A percentile compares a stretch with the other conserved stretches of the same genome.
These are phyloP conservation scores for Mortierella antarctica DNA, from an alignment of 192 early-diverging fungal species.

Conservation along the genomic window DNA sequence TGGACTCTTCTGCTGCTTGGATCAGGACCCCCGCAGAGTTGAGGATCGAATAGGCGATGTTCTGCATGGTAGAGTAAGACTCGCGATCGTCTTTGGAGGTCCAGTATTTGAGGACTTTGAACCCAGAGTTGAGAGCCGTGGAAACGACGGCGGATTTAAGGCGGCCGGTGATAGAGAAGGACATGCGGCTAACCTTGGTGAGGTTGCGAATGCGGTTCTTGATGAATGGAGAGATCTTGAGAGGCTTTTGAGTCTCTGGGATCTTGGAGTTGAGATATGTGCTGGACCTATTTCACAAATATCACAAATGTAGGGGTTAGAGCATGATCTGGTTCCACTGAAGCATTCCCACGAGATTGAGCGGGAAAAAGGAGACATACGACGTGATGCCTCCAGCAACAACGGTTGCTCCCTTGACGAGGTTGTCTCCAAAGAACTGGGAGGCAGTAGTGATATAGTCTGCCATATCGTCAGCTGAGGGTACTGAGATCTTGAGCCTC, in stretches of 20 bases:
- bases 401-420: constrained; percentile 43
- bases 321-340: not conserved
- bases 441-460: constrained; percentile 44
- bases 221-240: constrained; percentile 46
- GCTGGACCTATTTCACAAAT: constrained; percentile 13
- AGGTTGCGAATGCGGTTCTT: constrained; percentile 46
- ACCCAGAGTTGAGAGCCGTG: constrained; percentile 25
- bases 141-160: constrained; percentile 24
- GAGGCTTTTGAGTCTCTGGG: constrained; percentile 39
- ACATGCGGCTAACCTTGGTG: constrained; percentile 18
- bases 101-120: constrained; percentile 38
- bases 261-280: constrained; percentile 40
- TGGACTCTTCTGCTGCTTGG: constrained; percentile 43
- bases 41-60: constrained; percentile 41
- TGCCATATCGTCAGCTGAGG: constrained; percentile 44
- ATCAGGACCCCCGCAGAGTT: constrained; percentile 48
- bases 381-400: constrained; percentile 41
- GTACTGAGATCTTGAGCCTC: constrained; percentile 38
- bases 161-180: constrained; percentile 26
- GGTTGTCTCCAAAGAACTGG: constrained; percentile 34
- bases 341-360: not conserved
- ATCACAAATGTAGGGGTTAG: not conserved
- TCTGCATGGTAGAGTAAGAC: constrained; percentile 44
- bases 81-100: constrained; percentile 40
- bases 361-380: constrained; percentile 3